Evolutionary conservation across 441 rosid genomes (phyloP).

Genomic region (Capsella rubella): DNA sequence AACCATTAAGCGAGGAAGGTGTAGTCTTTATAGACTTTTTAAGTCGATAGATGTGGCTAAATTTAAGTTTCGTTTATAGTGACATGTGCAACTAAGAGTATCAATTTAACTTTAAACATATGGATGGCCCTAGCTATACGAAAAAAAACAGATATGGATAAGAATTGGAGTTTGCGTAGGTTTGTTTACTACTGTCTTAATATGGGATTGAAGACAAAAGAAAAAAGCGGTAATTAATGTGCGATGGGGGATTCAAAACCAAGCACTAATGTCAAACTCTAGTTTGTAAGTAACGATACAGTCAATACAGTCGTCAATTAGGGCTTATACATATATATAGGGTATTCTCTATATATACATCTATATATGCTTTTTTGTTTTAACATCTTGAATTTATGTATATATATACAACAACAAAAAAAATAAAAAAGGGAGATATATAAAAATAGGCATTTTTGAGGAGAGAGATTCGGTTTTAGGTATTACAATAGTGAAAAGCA

Average conservation of each 20-base stretch:
- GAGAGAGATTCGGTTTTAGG: too few relatives aligned
- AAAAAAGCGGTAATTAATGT: conserved; percentile 25
- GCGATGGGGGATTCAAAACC: conserved; percentile 37
- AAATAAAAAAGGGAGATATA: background rate
- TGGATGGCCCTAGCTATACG: conserved; percentile 1
- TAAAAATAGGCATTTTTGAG: background rate
- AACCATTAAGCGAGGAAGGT: conserved; percentile 24
- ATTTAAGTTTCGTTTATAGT: conserved; percentile 6
- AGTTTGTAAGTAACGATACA: conserved; percentile 35
- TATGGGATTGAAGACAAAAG: conserved; percentile 25
- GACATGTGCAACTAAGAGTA: conserved; percentile 27
- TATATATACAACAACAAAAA: background rate
- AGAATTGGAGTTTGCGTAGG: conserved; percentile 29
- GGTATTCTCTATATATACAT: background rate
- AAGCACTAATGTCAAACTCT: conserved; percentile 36
- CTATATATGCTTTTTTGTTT: too few relatives aligned
- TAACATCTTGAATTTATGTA: background rate
- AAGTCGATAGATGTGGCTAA: conserved; percentile 5
- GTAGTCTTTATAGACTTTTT: conserved; percentile 9
- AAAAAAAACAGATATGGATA: conserved; percentile 32
- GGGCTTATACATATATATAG: conserved; percentile 8
- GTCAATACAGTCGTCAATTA: conserved; percentile 23
- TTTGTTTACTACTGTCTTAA: conserved; percentile 31
- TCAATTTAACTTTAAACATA: conserved; percentile 12
- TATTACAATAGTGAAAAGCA: too few relatives aligned